phyloP scores from a whole-genome alignment of 202 grass and related monocot genomes.

The Zizania palustris region DNA sequence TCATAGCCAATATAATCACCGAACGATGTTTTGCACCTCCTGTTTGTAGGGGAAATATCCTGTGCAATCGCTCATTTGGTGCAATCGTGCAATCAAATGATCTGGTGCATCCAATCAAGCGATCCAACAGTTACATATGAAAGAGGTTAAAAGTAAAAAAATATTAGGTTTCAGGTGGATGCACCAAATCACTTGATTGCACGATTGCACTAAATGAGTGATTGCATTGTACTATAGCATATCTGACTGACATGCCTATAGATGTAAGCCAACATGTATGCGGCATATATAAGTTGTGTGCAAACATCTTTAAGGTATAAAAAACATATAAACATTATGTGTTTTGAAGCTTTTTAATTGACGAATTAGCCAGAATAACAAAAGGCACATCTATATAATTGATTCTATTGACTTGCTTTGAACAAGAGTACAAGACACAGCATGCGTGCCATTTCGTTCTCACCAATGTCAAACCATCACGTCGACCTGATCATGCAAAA shows the following conservation, averaged over 20 bases:
- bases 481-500: neutral
- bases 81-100: too few relatives aligned
- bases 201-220: too few relatives aligned
- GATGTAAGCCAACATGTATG: neutral
- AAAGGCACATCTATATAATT: neutral
- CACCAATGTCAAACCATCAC: neutral
- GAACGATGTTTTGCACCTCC: too few relatives aligned
- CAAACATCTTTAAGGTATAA: neutral
- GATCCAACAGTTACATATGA: too few relatives aligned
- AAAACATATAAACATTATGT: neutral
- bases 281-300: neutral
- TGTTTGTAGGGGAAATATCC: too few relatives aligned
- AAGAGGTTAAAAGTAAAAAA: too few relatives aligned
- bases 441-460: neutral
- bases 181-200: too few relatives aligned
- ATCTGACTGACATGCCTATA: neutral
- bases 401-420: neutral
- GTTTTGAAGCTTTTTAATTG: neutral
- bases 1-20: neutral
- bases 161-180: too few relatives aligned
- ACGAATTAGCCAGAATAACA: neutral
- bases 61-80: too few relatives aligned
- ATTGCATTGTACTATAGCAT: neutral
- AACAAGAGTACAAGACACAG: neutral
- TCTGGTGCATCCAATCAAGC: too few relatives aligned